A percentile compares a stretch with the other conserved stretches of the same genome.
phyloP scores from a whole-genome alignment of 257 asterid species.

The Thymus mandschuricus region DNA sequence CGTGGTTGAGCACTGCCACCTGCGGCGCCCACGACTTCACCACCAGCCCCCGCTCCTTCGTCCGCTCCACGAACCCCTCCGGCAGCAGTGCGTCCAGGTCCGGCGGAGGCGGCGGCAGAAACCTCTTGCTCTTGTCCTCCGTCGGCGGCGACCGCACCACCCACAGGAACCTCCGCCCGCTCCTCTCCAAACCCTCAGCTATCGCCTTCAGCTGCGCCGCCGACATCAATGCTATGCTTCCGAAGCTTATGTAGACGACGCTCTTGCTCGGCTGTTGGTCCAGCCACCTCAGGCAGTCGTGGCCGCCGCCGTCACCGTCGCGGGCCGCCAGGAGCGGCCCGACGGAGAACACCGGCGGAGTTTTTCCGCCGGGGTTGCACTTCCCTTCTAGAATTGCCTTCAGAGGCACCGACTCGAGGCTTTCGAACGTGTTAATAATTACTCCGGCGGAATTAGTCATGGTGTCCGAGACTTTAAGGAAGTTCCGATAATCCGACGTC shows the following conservation, averaged over 20 bases:
- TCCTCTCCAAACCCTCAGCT: slow-evolving; percentile 54
- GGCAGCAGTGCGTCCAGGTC: slow-evolving; percentile 52
- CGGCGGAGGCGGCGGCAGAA: slow-evolving; percentile 38
- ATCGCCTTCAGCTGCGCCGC: slow-evolving; percentile 49
- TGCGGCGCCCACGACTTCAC: slow-evolving; percentile 41
- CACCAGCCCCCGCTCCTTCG: slow-evolving; percentile 46
- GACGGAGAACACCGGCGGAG: slow-evolving; percentile 57
- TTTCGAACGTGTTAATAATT: slow-evolving; percentile 51
- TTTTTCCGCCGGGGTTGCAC: slow-evolving; percentile 40
- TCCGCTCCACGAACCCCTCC: slow-evolving; percentile 51
- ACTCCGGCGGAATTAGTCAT: slow-evolving; percentile 42
- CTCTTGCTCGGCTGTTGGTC: slow-evolving; percentile 36
- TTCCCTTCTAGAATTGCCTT: slow-evolving; percentile 39
- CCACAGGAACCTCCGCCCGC: slow-evolving; percentile 19
- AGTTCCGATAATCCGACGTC: slow-evolving; percentile 26
- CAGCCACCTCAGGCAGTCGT: slow-evolving; percentile 42
- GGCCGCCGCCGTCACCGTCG: background rate
- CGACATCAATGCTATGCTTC: slow-evolving; percentile 51
- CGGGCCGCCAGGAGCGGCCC: slow-evolving; percentile 54
- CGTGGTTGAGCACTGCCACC: too few relatives aligned
- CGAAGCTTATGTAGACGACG: slow-evolving; percentile 63
- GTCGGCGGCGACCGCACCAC: slow-evolving; percentile 49
- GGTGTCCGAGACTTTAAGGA: slow-evolving; percentile 20
- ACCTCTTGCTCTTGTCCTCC: slow-evolving; percentile 33
- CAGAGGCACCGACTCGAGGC: slow-evolving; percentile 31